Evolutionary conservation across 2,329 filamentous ascomycete species (phyloP).

Genomic region (Emergomyces orientalis): DNA sequence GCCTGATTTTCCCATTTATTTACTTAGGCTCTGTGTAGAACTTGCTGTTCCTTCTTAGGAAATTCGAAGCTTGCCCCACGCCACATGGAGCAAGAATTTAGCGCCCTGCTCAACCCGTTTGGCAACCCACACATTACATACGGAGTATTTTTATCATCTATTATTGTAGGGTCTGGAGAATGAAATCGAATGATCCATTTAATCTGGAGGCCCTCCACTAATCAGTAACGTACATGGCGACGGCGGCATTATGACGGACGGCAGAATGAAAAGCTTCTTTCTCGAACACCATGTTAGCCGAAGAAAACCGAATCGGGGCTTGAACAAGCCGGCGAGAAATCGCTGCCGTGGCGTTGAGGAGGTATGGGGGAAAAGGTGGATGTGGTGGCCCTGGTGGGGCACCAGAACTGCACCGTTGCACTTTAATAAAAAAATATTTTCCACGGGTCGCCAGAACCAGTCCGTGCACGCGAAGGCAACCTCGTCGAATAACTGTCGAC

Average conservation of each 20-base stretch:
- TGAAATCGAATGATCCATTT: background rate
- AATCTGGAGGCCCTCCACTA: background rate
- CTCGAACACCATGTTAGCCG: background rate
- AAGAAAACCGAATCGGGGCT: background rate
- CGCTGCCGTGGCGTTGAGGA: background rate
- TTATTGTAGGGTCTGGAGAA: background rate
- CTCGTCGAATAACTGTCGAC: background rate
- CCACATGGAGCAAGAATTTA: background rate
- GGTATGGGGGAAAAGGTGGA: too few relatives aligned
- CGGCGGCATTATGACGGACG: background rate
- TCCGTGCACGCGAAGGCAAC: background rate
- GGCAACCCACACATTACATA: background rate
- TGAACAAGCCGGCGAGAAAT: too few relatives aligned
- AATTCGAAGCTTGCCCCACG: background rate
- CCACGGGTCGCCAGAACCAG: too few relatives aligned
- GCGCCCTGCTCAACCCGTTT: background rate
- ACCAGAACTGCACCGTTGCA: slow-evolving; percentile 1
- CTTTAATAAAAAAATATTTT: background rate
- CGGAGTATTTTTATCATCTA: too few relatives aligned
- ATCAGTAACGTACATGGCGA: background rate
- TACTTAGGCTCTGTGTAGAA: too few relatives aligned
- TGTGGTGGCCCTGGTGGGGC: background rate
- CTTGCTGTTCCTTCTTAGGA: background rate
- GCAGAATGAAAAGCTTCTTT: background rate
- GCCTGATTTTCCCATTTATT: too few relatives aligned